A percentile compares a stretch with the other conserved stretches of the same genome.
phyloP scores from a whole-genome alignment of 1,139 yeast species.

The Geotrichum citri-aurantii region DNA sequence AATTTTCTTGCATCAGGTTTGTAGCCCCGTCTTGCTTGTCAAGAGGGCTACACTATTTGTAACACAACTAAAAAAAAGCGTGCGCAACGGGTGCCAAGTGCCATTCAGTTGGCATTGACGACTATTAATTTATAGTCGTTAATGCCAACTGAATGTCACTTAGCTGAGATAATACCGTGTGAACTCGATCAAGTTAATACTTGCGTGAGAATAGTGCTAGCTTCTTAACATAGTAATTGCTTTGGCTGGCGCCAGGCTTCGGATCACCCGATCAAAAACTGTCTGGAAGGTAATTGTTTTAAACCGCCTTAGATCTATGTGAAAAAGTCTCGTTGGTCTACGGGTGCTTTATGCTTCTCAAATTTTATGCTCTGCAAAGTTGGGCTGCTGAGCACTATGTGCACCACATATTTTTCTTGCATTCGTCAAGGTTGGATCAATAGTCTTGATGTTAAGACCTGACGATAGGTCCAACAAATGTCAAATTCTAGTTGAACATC shows the following conservation, averaged over 20 bases:
- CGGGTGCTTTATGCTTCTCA: too few relatives aligned
- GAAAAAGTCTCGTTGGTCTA: background rate
- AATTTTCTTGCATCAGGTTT: slow-evolving; percentile 85
- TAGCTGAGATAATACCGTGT: slow-evolving; percentile 73
- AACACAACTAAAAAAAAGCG: background rate
- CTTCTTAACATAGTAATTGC: background rate
- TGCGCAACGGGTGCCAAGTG: slow-evolving; percentile 48
- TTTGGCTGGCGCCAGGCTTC: background rate
- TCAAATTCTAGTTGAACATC: background rate
- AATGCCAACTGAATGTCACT: background rate
- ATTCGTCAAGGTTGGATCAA: background rate
- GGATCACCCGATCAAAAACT: background rate
- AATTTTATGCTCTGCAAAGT: too few relatives aligned
- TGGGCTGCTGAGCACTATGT: too few relatives aligned
- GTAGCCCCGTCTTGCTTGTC: slow-evolving; percentile 35
- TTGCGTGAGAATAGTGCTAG: slow-evolving; percentile 69
- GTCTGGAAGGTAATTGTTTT: background rate
- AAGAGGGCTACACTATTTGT: slow-evolving; percentile 1
- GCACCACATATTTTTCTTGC: too few relatives aligned
- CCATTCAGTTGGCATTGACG: background rate
- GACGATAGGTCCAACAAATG: background rate
- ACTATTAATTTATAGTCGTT: background rate
- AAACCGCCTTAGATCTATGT: background rate
- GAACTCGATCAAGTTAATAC: slow-evolving; percentile 84
- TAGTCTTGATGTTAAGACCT: too few relatives aligned